Evolutionary conservation across 352 stramenopile species (phyloP), one percentile per base, ranked within the genome.

Genomic region (Pythium rishiriense): DNA sequence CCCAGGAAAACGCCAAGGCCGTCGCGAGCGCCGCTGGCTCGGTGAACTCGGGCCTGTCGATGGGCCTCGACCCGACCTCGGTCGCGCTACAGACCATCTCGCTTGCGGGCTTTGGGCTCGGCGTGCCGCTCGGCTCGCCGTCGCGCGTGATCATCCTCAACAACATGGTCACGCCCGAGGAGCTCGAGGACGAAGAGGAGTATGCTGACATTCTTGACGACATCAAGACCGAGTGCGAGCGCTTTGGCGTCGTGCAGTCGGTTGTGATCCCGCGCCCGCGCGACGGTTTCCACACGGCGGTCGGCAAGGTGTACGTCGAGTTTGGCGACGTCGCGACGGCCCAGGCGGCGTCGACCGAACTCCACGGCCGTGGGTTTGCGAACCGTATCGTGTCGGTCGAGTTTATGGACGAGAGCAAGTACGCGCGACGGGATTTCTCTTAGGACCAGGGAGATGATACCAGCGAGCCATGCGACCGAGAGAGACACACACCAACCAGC

Each of bases 131-230:
- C 19, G 83, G 85, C n/a, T 68, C 48, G 17, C 84, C 86, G 4
- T 92, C 81, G 60, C 80, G 81, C 25, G 88, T 98, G 33, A 76
- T 99, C 50, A 93, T 99, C 17, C 78, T 99, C 64, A 83, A 95
- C 19, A 99, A 99, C 74, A 99, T 99, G 97, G 95, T 99, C 2
- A 97, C 85, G 22, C 78, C 96, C 8, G 93, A 98, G 62, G 97
- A 99, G 75, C 81, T 99, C 3, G 75, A 88, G 10, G 94, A 98
- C 49, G 88, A 98, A 17, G 89, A 98, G 35, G 96, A 99, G 67
- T 98, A 98, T 66, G 78, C 79, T 45, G 96, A 98, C 68, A 96
- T 99, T 63, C 66, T 93, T 53, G 92, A 98, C 66, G 97, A 99
- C 72, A 98, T 99, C 52, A 87, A 93, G 66, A 90, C 96, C 48